Evolutionary conservation across 495 filamentous ascomycete genomes (phyloP), one percentile per base, ranked within the genome.

Genomic region (Neurospora sp.): DNA sequence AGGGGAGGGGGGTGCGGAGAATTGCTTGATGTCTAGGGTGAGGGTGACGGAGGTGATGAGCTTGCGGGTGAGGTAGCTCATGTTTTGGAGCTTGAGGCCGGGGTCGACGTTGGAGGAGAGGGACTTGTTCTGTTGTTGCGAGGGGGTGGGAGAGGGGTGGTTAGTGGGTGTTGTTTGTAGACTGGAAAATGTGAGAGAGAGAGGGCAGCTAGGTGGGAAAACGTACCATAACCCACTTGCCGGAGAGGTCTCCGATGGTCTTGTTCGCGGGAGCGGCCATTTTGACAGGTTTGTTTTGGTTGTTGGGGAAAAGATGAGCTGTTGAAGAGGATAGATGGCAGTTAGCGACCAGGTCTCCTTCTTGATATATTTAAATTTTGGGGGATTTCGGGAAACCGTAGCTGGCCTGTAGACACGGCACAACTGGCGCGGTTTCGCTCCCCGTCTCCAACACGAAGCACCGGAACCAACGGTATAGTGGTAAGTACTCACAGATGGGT

Each of bases 231-330:
- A 86, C 78, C 90, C 91, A 98, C 78, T 88, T 87, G 35, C 94
- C 94, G 76, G 82, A 89, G 77, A 97, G 86, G 80, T 94, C 86
- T 72, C 87, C 88, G 72, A 94, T 87, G 16, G 88, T 95, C 81
- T 89, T 87, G 72, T 87, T 84, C 72, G 87, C 80, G 48, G 94
- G 94, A 71, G 94, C 92, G 75, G 94, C 94, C 94, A 98, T 98
- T 74, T 73, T 90, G 83, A 53, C 68, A 38, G 48, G 37, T 22
- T 69, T 39, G 7, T 20, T 65, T 38, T 44, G 42, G 22, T 38
- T 71, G 27, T 70, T 18, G 20, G 48, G 9, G 48, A 12, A 27
- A 59, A 22, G n/a, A 6, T 31, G 53, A 14, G 22, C 53, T 65
- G 27, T 9, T 0, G 53, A 8, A 0, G 48, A 31, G 4, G 12